Evolutionary conservation across 1,284 basidiomycete genomes (phyloP).

Genomic region (Uromyces viciae-fabae): DNA sequence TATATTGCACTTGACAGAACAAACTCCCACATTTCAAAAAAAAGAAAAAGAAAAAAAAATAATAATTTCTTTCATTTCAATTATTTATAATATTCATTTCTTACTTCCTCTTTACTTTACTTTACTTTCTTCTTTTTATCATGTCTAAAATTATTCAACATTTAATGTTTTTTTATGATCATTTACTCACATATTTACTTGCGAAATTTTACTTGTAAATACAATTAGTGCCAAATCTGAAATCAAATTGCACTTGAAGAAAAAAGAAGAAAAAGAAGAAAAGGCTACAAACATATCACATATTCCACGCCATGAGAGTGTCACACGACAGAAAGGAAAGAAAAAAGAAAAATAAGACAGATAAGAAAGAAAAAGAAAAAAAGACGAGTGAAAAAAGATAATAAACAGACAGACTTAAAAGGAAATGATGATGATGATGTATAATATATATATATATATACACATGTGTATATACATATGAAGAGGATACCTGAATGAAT

Average conservation of each 20-base stretch:
- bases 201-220: not conserved
- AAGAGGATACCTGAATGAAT: too few species aligned
- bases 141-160: not conserved
- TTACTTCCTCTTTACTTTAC: not conserved
- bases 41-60: not conserved
- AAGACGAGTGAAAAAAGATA: too few species aligned
- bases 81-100: not conserved
- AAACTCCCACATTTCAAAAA: not conserved
- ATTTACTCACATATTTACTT: not conserved
- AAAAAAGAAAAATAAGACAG: too few species aligned
- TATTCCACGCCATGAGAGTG: too few species aligned
- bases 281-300: too few species aligned
- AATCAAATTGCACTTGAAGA: not conserved
- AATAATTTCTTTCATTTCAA: not conserved
- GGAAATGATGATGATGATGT: too few species aligned
- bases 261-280: too few species aligned
- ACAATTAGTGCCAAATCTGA: not conserved
- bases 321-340: too few species aligned
- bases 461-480: too few species aligned
- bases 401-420: too few species aligned
- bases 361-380: too few species aligned
- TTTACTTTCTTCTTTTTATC: not conserved
- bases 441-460: too few species aligned
- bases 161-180: not conserved
- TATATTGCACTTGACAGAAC: not conserved